These are phyloP conservation scores for Piper betle DNA, from an alignment of 164 flowering plant genomes.

Conservation along the genomic window DNA sequence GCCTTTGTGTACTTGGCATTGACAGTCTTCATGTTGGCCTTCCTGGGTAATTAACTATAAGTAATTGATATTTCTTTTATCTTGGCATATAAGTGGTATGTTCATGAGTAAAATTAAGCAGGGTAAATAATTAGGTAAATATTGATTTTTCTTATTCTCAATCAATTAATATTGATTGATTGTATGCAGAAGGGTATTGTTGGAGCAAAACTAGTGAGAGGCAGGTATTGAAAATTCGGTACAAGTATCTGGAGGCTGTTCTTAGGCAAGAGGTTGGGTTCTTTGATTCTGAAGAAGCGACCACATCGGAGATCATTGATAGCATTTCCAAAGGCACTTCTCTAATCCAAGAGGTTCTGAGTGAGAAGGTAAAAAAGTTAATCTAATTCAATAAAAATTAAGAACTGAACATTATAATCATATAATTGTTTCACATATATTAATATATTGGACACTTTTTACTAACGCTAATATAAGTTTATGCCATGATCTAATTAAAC, in stretches of 20 bases:
- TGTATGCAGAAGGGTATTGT: conserved; percentile 76
- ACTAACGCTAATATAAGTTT: too few relatives aligned
- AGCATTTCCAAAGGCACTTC: conserved; percentile 75
- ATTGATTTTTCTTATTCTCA: neutral
- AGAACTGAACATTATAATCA: too few relatives aligned
- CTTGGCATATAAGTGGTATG: neutral
- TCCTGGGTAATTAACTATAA: conserved; percentile 53
- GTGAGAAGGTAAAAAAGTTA: conserved; percentile 56
- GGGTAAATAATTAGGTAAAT: neutral
- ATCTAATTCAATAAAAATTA: too few relatives aligned
- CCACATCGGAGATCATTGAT: conserved; percentile 67
- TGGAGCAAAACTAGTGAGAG: conserved; percentile 90
- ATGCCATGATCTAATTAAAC: too few relatives aligned
- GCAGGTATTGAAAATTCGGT: conserved; percentile 59
- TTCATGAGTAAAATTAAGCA: too few relatives aligned
- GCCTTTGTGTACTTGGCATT: conserved; percentile 76
- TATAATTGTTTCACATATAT: too few relatives aligned
- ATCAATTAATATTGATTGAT: neutral
- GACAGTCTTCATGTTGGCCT: conserved; percentile 67
- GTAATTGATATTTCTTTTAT: neutral
- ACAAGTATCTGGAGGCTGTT: conserved; percentile 75
- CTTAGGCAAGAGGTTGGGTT: conserved; percentile 85
- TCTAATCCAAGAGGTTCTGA: conserved; percentile 74
- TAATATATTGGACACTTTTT: too few relatives aligned
- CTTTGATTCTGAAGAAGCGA: conserved; percentile 86